A percentile compares a stretch with the other conserved stretches of the same genome.
Evolutionary conservation across 2,329 filamentous ascomycete species (phyloP).

Genomic region (Paracoccidioides brasiliensis): DNA sequence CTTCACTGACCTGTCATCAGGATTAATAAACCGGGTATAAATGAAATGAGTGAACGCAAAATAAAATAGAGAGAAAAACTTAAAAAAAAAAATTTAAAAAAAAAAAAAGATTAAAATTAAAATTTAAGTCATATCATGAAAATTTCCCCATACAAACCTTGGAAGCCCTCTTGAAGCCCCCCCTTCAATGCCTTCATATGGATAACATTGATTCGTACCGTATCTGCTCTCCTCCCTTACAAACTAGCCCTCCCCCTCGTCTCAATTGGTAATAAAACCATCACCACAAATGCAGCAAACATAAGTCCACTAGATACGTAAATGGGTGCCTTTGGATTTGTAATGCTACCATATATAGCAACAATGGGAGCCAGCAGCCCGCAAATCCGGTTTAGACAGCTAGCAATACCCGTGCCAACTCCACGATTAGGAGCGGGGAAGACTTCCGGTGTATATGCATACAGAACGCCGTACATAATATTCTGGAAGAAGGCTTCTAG

Average conservation of each 20-base stretch:
- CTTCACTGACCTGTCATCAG: no score
- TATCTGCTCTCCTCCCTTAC: conserved; percentile 11
- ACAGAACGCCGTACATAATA: conserved; percentile 45
- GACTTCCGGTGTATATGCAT: conserved; percentile 46
- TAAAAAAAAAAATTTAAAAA: no score
- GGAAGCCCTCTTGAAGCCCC: not conserved
- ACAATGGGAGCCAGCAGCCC: conserved; percentile 35
- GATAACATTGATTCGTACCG: no score
- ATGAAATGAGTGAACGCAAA: no score
- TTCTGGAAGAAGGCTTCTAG: conserved; percentile 46
- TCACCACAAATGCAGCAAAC: conserved; percentile 33
- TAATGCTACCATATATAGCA: conserved; percentile 27
- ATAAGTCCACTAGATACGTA: conserved; percentile 34
- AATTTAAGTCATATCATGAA: no score
- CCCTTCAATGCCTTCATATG: not conserved
- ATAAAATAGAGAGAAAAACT: no score
- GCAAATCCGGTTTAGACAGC: conserved; percentile 33
- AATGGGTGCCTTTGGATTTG: conserved; percentile 31
- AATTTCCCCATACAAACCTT: no score
- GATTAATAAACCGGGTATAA: no score
- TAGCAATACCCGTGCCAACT: conserved; percentile 39
- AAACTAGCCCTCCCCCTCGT: conserved; percentile 32
- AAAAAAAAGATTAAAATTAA: no score
- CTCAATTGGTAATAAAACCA: conserved; percentile 35
- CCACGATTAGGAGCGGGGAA: conserved; percentile 44